Evolutionary conservation across 2,329 filamentous ascomycete genomes (phyloP).

Genomic region (Penicillium verrucosum): DNA sequence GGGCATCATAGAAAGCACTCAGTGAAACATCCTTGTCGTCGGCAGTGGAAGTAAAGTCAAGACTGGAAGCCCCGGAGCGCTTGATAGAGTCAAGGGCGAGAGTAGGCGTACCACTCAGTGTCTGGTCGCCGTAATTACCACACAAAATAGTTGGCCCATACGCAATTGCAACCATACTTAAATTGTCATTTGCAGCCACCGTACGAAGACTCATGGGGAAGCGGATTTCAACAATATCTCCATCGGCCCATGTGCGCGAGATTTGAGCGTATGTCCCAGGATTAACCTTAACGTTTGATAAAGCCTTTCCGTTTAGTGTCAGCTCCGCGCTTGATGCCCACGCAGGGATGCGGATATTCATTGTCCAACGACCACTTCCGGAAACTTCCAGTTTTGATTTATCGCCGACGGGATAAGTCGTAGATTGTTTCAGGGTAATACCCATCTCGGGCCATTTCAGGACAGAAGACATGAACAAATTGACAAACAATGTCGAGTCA

Average conservation of each 20-base stretch:
- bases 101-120: not conserved
- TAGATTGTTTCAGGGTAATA: not conserved
- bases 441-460: not conserved
- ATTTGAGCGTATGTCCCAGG: not conserved
- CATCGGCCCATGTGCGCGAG: not conserved
- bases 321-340: not conserved
- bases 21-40: not conserved
- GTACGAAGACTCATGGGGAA: not conserved
- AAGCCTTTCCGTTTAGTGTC: not conserved
- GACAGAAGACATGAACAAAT: not conserved
- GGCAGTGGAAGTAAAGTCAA: not conserved
- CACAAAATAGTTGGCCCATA: not conserved
- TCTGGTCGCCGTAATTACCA: not conserved
- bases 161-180: not conserved
- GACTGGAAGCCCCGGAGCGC: not conserved
- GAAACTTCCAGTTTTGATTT: not conserved
- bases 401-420: not conserved
- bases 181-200: not conserved
- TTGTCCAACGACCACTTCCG: not conserved
- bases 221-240: not conserved
- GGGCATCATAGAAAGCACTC: not conserved
- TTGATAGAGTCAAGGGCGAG: not conserved
- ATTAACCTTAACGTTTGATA: not conserved
- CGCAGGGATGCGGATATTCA: not conserved
- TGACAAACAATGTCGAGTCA: conserved; percentile 22